Percentiles rank a stretch among this genome's conserved stretches.
These are phyloP conservation scores for Backusella liffmaniae DNA, from an alignment of 192 early-diverging fungal species.

Conservation along the genomic window DNA sequence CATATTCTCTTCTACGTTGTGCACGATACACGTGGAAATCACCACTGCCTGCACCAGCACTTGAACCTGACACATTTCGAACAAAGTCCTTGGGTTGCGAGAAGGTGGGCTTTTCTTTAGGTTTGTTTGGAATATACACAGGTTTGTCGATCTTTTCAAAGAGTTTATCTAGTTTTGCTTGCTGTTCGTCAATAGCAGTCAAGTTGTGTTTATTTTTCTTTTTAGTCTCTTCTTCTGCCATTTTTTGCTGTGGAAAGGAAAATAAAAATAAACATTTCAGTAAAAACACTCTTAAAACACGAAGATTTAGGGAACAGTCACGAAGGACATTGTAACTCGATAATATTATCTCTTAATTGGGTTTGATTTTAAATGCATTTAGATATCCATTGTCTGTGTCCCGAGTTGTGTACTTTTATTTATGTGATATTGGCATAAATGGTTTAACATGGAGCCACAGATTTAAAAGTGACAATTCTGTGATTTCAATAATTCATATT, in stretches of 20 bases:
- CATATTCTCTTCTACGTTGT: constrained; percentile 81
- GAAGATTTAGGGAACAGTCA: background rate
- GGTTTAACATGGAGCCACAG: no score
- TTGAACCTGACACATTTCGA: constrained; percentile 88
- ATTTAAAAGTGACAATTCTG: no score
- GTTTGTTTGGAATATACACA: constrained; percentile 63
- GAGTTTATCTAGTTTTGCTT: constrained; percentile 64
- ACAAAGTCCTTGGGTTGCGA: constrained; percentile 84
- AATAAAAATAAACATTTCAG: background rate
- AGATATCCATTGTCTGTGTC: no score
- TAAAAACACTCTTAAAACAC: background rate
- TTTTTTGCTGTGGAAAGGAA: background rate
- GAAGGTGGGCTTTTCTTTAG: constrained; percentile 40
- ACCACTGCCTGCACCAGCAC: constrained; percentile 93
- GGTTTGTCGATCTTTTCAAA: constrained; percentile 83
- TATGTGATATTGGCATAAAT: no score
- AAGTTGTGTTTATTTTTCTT: constrained; percentile 46
- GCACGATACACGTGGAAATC: constrained; percentile 96
- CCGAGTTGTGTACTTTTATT: no score
- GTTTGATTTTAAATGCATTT: no score
- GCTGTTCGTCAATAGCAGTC: constrained; percentile 49
- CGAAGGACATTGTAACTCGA: background rate
- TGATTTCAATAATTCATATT: no score
- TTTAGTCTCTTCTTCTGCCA: constrained; percentile 5
- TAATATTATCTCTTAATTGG: no score